Evolutionary conservation across 805 yeast genomes (phyloP).

Genomic region (Clavispora fructus): DNA sequence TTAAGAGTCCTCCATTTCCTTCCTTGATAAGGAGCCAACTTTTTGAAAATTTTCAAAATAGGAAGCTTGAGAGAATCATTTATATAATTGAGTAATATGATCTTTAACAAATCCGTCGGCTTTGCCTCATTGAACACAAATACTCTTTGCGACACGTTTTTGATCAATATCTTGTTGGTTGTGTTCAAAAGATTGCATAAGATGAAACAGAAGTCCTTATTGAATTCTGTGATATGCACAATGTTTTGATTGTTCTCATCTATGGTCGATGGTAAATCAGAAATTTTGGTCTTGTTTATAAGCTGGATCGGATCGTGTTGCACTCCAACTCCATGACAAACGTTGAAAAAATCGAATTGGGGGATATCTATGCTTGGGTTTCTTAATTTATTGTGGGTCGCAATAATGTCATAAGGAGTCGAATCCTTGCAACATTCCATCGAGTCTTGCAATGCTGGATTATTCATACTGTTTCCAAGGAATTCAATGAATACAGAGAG

Average conservation of each 20-base stretch:
- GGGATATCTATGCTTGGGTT: slow-evolving; percentile 33
- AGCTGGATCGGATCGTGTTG: slow-evolving; percentile 14
- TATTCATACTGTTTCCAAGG: slow-evolving; percentile 31
- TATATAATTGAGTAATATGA: slow-evolving; percentile 50
- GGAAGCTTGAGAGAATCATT: slow-evolving; percentile 63
- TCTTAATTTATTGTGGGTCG: slow-evolving; percentile 36
- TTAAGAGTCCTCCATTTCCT: slow-evolving; percentile 90
- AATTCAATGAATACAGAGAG: slow-evolving; percentile 30
- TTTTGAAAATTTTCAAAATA: slow-evolving; percentile 66
- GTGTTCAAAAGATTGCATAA: slow-evolving; percentile 49
- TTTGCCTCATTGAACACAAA: slow-evolving; percentile 56
- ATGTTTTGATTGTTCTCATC: slow-evolving; percentile 25
- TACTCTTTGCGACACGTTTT: slow-evolving; percentile 66
- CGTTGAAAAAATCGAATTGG: slow-evolving; percentile 32
- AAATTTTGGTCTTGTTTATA: slow-evolving; percentile 26
- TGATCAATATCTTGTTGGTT: slow-evolving; percentile 53
- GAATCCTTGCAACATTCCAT: slow-evolving; percentile 10
- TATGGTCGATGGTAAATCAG: slow-evolving; percentile 20
- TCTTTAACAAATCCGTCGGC: slow-evolving; percentile 58
- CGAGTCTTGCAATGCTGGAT: slow-evolving; percentile 26
- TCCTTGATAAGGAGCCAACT: slow-evolving; percentile 84
- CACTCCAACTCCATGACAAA: slow-evolving; percentile 23
- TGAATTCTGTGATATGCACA: slow-evolving; percentile 24
- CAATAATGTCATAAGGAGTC: slow-evolving; percentile 27
- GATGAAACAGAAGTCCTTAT: slow-evolving; percentile 42